Evolutionary conservation across 106 monocot genomes (phyloP).

Genomic region (Acanthochlamys bracteata): DNA sequence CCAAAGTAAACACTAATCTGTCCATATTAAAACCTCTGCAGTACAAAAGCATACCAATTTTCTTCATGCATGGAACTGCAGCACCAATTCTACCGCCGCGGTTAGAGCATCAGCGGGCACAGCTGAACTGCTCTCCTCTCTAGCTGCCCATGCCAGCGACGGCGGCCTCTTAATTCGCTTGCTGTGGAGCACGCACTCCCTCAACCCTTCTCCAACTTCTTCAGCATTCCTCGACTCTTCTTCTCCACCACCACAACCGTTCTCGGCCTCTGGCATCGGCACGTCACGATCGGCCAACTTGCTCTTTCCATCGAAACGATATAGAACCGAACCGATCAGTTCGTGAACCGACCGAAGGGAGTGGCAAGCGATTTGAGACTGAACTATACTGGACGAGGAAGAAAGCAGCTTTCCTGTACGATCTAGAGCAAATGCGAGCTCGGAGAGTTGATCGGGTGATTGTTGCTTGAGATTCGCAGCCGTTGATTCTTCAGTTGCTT

Average conservation of each 20-base stretch:
- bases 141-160: not conserved
- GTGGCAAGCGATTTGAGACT: not conserved
- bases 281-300: not conserved
- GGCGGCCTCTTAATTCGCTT: not conserved
- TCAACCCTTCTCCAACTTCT: slow-evolving; percentile 3
- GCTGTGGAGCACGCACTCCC: not conserved
- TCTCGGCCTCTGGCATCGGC: slow-evolving; percentile 8
- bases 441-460: too few species aligned
- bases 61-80: too few species aligned
- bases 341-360: not conserved
- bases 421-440: not conserved
- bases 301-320: not conserved
- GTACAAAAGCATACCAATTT: too few species aligned
- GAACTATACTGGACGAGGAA: not conserved
- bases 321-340: not conserved
- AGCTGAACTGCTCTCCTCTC: not conserved
- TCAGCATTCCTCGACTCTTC: not conserved
- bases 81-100: not conserved
- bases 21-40: too few species aligned
- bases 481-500: too few species aligned
- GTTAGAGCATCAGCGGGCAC: not conserved
- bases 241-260: not conserved
- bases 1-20: too few species aligned
- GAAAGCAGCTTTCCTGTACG: not conserved
- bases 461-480: too few species aligned